phyloP scores from a whole-genome alignment of 2,329 filamentous ascomycete genomes.

The Curvularia hawaiiensis region DNA sequence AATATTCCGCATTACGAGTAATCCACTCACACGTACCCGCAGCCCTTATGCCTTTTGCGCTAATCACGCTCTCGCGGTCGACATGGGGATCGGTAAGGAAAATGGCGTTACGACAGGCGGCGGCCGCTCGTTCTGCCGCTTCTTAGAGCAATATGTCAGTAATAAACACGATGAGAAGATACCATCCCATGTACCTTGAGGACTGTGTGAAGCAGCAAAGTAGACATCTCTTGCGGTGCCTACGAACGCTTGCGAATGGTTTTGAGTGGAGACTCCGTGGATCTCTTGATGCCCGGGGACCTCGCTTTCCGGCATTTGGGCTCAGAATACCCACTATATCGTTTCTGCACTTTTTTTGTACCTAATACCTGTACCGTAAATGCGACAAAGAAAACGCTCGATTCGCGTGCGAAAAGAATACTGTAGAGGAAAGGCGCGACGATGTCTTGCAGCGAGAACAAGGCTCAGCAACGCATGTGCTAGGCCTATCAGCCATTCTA shows the following conservation, averaged over 20 bases:
- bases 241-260: neutral
- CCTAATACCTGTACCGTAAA: neutral
- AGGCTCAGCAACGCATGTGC: neutral
- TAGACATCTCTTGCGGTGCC: neutral
- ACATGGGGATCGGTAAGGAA: conserved; percentile 17
- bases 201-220: neutral
- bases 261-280: neutral
- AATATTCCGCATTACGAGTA: conserved; percentile 13
- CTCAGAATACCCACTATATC: neutral
- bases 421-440: neutral
- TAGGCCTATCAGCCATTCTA: neutral
- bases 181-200: neutral
- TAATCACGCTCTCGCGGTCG: conserved; percentile 18
- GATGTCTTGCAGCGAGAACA: neutral
- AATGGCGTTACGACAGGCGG: conserved; percentile 17
- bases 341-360: neutral
- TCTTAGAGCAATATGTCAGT: neutral
- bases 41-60: conserved; percentile 17
- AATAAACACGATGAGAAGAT: neutral
- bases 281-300: neutral
- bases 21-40: conserved; percentile 39
- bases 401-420: neutral
- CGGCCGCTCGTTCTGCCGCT: neutral
- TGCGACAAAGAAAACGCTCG: neutral
- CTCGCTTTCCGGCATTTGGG: neutral